A percentile compares a stretch with the other conserved stretches of the same genome.
Conservation (phyloP, 345 rosid species). For the Trapa bicornis region DNA sequence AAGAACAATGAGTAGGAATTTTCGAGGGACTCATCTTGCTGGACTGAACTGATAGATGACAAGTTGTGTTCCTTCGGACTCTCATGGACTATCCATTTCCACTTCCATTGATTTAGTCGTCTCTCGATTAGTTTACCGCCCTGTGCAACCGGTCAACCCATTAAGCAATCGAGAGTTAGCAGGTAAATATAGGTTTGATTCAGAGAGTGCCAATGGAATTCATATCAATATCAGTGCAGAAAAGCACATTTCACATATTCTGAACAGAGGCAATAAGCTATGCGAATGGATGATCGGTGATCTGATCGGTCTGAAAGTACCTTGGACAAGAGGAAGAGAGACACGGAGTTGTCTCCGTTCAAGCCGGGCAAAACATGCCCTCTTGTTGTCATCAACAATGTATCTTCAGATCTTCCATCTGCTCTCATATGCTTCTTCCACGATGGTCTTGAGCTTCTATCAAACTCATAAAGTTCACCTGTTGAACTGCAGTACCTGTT, state of each 20-base stretch:
- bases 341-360: constrained; percentile 35
- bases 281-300: not conserved
- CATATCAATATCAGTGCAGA: too few species aligned
- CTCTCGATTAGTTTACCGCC: constrained; percentile 45
- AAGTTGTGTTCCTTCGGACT: constrained; percentile 36
- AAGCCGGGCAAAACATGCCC: constrained; percentile 34
- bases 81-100: constrained; percentile 63
- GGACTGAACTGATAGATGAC: constrained; percentile 36
- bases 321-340: constrained; percentile 57
- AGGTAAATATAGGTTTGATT: too few species aligned
- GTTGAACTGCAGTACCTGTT: constrained; percentile 33
- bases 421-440: constrained; percentile 62
- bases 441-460: constrained; percentile 46
- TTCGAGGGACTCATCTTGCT: constrained; percentile 37
- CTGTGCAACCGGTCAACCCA: constrained; percentile 16
- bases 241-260: too few species aligned
- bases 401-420: constrained; percentile 23
- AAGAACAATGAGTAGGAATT: constrained; percentile 29
- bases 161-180: not conserved
- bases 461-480: constrained; percentile 57
- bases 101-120: constrained; percentile 38
- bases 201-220: too few species aligned
- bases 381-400: constrained; percentile 24
- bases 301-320: constrained; percentile 12
- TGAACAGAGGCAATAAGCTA: not conserved